phyloP scores from a whole-genome alignment of 2,329 filamentous ascomycete genomes.

The Onygenales sp. region DNA sequence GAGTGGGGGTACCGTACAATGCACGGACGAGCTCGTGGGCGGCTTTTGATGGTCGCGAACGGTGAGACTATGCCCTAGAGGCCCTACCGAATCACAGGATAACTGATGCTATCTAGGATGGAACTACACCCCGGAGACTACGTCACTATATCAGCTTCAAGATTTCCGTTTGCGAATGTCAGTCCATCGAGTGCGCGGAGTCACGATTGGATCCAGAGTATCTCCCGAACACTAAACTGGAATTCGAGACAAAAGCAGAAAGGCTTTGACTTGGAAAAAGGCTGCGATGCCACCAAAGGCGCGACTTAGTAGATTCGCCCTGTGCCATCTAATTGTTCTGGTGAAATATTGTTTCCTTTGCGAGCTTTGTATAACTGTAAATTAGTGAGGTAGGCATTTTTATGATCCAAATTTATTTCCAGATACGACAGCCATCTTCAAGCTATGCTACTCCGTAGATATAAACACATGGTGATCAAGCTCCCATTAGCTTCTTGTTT shows the following conservation, averaged over 20 bases:
- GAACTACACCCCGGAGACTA: constrained; percentile 43
- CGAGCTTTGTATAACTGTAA: neutral
- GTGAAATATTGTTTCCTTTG: neutral
- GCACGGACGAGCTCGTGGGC: constrained; percentile 86
- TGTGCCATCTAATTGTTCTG: neutral
- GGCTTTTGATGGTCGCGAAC: constrained; percentile 91
- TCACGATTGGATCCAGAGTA: constrained; percentile 43
- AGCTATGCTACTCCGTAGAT: too few relatives aligned
- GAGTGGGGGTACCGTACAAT: constrained; percentile 90
- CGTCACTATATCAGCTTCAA: constrained; percentile 42
- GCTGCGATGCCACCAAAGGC: neutral
- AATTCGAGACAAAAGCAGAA: constrained; percentile 39
- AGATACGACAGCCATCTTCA: too few relatives aligned
- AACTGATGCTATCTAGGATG: constrained; percentile 22
- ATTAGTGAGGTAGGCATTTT: neutral
- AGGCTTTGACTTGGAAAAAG: neutral
- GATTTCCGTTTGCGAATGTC: constrained; percentile 44
- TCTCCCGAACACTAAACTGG: constrained; percentile 43
- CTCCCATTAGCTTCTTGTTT: too few relatives aligned
- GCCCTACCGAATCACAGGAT: constrained; percentile 7
- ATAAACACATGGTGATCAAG: too few relatives aligned
- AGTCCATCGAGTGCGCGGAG: constrained; percentile 34
- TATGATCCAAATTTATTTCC: too few relatives aligned
- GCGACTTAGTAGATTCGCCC: neutral
- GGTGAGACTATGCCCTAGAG: constrained; percentile 31